A percentile compares a stretch with the other conserved stretches of the same genome.
Conservation (phyloP, 768 basidiomycete genomes). For the Hygrocybe punicea region DNA sequence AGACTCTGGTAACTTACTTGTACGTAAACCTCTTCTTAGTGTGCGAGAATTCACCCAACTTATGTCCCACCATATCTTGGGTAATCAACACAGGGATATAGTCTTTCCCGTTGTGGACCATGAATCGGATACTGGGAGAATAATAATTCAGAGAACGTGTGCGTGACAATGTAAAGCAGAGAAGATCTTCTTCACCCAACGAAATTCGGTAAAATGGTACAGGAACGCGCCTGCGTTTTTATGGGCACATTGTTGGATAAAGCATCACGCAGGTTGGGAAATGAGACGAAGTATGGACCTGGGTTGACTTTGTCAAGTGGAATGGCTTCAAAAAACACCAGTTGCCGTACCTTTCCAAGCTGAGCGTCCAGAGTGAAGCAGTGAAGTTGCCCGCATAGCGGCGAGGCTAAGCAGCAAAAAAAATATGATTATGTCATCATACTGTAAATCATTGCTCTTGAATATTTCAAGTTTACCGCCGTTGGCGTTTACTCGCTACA, state of each 20-base stretch:
- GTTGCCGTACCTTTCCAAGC: conserved; percentile 70
- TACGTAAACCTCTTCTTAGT: conserved; percentile 86
- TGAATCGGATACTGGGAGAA: conserved; percentile 65
- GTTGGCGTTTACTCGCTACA: not conserved
- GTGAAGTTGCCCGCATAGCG: conserved; percentile 60
- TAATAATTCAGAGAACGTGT: not conserved
- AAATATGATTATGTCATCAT: conserved; percentile 10
- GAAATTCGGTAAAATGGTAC: conserved; percentile 93
- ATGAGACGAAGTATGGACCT: conserved; percentile 96
- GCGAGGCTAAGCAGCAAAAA: too few species aligned
- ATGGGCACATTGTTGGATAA: conserved; percentile 80
- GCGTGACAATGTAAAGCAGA: not conserved
- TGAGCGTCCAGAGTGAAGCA: conserved; percentile 65
- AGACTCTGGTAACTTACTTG: conserved; percentile 55
- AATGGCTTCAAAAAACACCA: not conserved
- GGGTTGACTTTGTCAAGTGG: not conserved
- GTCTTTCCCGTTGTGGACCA: conserved; percentile 93
- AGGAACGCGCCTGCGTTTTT: conserved; percentile 80
- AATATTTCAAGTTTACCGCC: not conserved
- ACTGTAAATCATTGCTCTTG: not conserved
- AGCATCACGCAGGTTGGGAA: conserved; percentile 82
- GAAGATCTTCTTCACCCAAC: conserved; percentile 64
- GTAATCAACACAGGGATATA: conserved; percentile 83
- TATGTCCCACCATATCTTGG: conserved; percentile 99
- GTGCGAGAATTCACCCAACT: conserved; percentile 90